Percentiles rank a stretch among this genome's conserved stretches.
phyloP scores from a whole-genome alignment of 2,329 filamentous ascomycete genomes.

The Penicillium glabrum region DNA sequence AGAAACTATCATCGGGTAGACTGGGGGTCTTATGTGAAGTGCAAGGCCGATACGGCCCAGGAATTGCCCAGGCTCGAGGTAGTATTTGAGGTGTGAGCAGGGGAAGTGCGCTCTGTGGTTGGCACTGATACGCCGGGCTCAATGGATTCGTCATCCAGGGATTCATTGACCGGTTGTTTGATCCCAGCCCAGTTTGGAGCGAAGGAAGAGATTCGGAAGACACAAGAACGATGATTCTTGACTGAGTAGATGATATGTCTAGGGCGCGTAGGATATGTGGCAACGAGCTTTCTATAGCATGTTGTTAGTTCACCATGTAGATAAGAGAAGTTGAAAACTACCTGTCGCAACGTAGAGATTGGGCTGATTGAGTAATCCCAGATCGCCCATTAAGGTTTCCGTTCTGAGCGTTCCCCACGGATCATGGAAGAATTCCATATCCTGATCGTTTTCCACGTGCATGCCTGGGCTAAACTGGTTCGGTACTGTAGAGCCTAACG shows the following conservation, averaged over 20 bases:
- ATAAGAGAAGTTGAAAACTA: neutral
- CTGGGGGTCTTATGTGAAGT: neutral
- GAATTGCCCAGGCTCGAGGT: neutral
- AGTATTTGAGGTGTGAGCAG: neutral
- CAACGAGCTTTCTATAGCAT: conserved; percentile 12
- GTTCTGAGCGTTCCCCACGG: neutral
- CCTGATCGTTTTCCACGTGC: neutral
- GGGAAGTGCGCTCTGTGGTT: neutral
- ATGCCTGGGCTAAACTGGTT: neutral
- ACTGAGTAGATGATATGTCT: conserved; percentile 12
- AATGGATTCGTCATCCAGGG: neutral
- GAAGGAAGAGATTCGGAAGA: conserved; percentile 3
- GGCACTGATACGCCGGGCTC: neutral
- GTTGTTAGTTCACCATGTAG: neutral
- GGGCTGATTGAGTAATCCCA: conserved; percentile 5
- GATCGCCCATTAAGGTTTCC: neutral
- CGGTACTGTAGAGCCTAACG: neutral
- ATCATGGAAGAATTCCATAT: neutral
- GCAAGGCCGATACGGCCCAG: neutral
- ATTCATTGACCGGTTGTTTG: neutral
- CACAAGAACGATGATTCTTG: conserved; percentile 20
- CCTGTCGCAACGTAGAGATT: conserved; percentile 20
- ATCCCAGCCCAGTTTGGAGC: neutral
- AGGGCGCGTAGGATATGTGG: conserved; percentile 20
- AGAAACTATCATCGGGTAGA: neutral